Evolutionary conservation across 192 early-diverging fungal species (phyloP), one percentile per base, ranked within the genome.

Genomic region (Coemansia sp.): DNA sequence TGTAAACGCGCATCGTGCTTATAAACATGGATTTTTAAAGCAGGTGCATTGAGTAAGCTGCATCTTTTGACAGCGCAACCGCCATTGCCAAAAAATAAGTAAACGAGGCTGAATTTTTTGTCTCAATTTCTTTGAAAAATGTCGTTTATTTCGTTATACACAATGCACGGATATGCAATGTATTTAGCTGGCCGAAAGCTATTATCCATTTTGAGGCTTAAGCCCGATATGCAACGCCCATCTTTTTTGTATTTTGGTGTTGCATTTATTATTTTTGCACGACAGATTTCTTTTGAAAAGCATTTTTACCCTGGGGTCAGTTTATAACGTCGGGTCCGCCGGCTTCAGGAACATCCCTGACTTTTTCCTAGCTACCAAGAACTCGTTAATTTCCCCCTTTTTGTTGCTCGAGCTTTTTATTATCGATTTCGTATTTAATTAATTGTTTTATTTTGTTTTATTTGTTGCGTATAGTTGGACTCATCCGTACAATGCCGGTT

Each of bases 391-490:
- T 57, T 56, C 2, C 6, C 25, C 15, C 27, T 23, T 27, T 45
- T 37, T 17, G 15, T 47, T 57, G 23, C 54, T 38, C 64, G 2
- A 10, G 3, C 15, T 11, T 15, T 45, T 5, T n/a, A n/a, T 45
- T 45, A 45, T 12, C 41, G 11, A 9, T 45, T 15, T n/a, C 47
- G 22, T 48, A 52, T 52, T 51, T 52, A 35, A 37, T 32, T 57
- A 32, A 37, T 57, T 37, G 29, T 65, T 47, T 60, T 47, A 47
- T 58, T 67, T 15, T 39, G 12, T 14, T 41, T 64, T 4, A 24
- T 9, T 32, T 45, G 14, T 35, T 35, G 32, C 32, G 32, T 35
- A 35, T 35, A 35, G 27, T 35, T 35, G 32, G 32, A 35, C 32
- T 35, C 32, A 7, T 35, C 8, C 41, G 41, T 45, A 45, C 12